phyloP scores from a whole-genome alignment of 805 yeast genomes.

The Metschnikowia gelsemii region DNA sequence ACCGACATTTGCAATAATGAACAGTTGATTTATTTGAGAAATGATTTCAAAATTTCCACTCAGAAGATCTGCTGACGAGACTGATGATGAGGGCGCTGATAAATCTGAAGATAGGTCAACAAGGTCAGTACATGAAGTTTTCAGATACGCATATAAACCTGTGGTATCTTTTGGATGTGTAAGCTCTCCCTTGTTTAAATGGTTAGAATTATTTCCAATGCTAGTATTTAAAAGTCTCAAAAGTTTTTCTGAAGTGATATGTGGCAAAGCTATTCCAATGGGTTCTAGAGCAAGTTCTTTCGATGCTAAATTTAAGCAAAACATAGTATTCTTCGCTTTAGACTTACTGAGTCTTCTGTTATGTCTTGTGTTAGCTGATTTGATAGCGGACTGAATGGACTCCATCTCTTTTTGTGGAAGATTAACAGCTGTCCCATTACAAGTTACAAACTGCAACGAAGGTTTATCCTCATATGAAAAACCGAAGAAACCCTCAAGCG shows the following conservation, averaged over 20 bases:
- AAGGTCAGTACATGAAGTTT: neutral
- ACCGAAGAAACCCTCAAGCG: neutral
- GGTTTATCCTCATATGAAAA: neutral
- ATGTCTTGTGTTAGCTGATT: neutral
- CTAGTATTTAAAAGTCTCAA: neutral
- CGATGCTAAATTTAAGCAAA: neutral
- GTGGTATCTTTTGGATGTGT: neutral
- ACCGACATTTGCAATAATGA: constrained; percentile 45
- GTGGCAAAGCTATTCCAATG: neutral
- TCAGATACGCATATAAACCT: neutral
- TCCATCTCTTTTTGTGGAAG: neutral
- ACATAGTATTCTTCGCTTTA: neutral
- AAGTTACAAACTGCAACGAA: neutral
- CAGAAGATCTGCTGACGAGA: neutral
- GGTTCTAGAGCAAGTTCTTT: neutral
- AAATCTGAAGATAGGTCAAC: neutral
- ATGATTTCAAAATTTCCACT: neutral
- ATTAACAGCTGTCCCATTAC: neutral
- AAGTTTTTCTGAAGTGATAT: neutral
- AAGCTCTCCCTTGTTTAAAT: neutral
- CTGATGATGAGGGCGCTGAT: neutral
- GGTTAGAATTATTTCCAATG: neutral
- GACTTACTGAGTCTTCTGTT: neutral
- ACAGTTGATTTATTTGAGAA: constrained; percentile 61
- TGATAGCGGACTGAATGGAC: neutral